Base-by-base conservation (phyloP, 495 filamentous ascomycete species). In the Annulohypoxylon bovei region DNA sequence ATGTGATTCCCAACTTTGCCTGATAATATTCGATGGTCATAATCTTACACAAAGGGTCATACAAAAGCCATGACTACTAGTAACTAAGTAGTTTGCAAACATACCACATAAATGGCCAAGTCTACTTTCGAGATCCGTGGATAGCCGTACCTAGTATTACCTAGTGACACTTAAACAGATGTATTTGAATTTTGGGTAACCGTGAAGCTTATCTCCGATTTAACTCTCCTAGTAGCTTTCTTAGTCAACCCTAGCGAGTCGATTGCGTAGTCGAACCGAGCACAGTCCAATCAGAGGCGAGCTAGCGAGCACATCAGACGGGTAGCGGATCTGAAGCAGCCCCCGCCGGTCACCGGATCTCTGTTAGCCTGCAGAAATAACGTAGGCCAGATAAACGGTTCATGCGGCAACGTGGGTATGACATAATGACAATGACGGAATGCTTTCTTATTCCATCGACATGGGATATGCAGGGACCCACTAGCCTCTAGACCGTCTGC, bases 301-400 rank as follows among this genome's bases (percentile, higher is more conserved):
- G 61, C 55, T 8, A 22, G 39, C 9, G 47, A 47, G n/a, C 46
- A 57, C 27, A 33, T 44, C 28, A 30, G 25, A 28, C 20, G 53
- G 63, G 42, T 42, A 58, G 49, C 40, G 65, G 65, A 58, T 53
- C 58, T 62, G 39, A 68, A 42, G n/a, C 40, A 55, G 8, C 11
- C 58, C 30, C 40, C 59, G 49, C 59, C 28, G 68, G 68, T 71
- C 68, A 71, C 53, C 50, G 12, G 68, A 67, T 62, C 56, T 66
- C 20, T 47, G 16, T 16, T 65, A 65, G 28, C 49, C 35, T 37
- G 30, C 20, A 62, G 27, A 27, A 23, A 35, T 39, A 56, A 37
- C 32, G 22, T 39, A 37, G 46, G 33, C 28, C 23, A 50, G 28
- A 37, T 37, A 62, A 23, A 62, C 44, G 32, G 44, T 46, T 23